phyloP scores from a whole-genome alignment of 2,329 filamentous ascomycete genomes.

The Capronia americana region DNA sequence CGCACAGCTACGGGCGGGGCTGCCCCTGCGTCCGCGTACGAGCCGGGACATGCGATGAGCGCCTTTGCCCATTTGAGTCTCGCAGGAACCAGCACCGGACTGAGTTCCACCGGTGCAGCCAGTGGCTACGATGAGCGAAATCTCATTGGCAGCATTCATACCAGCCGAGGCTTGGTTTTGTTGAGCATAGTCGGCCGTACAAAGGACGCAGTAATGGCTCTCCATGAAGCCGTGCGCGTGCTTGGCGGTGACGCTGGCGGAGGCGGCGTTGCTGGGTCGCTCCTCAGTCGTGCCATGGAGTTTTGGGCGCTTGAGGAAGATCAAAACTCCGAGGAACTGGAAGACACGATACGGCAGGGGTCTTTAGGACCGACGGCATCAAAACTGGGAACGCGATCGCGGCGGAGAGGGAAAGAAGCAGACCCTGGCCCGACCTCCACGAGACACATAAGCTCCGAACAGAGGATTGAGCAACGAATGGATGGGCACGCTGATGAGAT shows the following conservation, averaged over 20 bases:
- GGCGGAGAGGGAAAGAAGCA: constrained; percentile 26
- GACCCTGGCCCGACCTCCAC: neutral
- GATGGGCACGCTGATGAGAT: constrained; percentile 53
- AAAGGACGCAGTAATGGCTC: constrained; percentile 77
- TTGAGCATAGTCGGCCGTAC: constrained; percentile 74
- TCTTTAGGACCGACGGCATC: constrained; percentile 2
- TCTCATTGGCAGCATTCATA: constrained; percentile 54
- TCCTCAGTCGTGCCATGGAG: constrained; percentile 53
- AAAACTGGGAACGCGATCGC: constrained; percentile 20
- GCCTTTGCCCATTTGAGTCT: constrained; percentile 35
- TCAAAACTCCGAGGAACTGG: constrained; percentile 31
- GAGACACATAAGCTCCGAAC: constrained; percentile 27
- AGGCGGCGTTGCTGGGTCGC: constrained; percentile 54
- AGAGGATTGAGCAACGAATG: constrained; percentile 38
- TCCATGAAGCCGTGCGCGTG: constrained; percentile 73
- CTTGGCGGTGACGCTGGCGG: constrained; percentile 56
- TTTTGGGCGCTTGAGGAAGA: constrained; percentile 53
- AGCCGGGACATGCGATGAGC: constrained; percentile 30
- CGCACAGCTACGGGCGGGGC: constrained; percentile 75
- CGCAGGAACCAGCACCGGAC: constrained; percentile 24
- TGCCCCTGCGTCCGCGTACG: constrained; percentile 40
- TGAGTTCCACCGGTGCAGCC: constrained; percentile 46
- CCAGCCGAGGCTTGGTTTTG: constrained; percentile 74
- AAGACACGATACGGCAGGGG: constrained; percentile 20
- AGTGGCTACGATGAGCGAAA: constrained; percentile 56